phyloP scores from a whole-genome alignment of 2,329 filamentous ascomycete species.

The Fusarium lyarnte region DNA sequence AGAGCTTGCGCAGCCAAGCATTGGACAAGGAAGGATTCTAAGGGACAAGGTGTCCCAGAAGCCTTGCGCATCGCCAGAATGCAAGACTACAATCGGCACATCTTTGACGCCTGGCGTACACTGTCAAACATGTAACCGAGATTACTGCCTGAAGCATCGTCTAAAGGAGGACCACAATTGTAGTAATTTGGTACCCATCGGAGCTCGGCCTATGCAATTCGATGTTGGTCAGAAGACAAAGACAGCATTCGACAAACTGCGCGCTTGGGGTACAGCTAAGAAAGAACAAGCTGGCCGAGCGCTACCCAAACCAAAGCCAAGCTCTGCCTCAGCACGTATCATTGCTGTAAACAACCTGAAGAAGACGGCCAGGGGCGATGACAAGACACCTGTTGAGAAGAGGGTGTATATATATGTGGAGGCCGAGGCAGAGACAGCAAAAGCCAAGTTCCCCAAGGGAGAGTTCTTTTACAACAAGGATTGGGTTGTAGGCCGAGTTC shows the following conservation, averaged over 20 bases:
- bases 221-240: constrained; percentile 70
- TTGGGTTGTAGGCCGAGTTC: constrained; percentile 87
- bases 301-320: constrained; percentile 71
- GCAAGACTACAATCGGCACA: constrained; percentile 78
- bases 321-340: constrained; percentile 70
- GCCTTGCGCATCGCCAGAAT: constrained; percentile 72
- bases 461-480: constrained; percentile 84
- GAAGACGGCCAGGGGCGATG: constrained; percentile 88
- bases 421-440: constrained; percentile 86
- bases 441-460: constrained; percentile 82
- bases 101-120: constrained; percentile 74
- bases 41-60: constrained; percentile 67
- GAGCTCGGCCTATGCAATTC: constrained; percentile 57
- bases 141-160: constrained; percentile 82
- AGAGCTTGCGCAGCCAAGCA: constrained; percentile 62
- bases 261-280: constrained; percentile 82
- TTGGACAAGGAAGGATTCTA: constrained; percentile 64
- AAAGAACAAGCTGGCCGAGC: constrained; percentile 67
- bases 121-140: constrained; percentile 75
- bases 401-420: constrained; percentile 92
- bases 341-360: constrained; percentile 82
- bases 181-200: constrained; percentile 72
- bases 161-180: constrained; percentile 86
- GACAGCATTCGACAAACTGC: constrained; percentile 79
- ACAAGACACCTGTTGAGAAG: constrained; percentile 81